These are phyloP conservation scores for Hymenotorrendiella dingleyae DNA, from an alignment of 2,329 filamentous ascomycete genomes.

Conservation along the genomic window DNA sequence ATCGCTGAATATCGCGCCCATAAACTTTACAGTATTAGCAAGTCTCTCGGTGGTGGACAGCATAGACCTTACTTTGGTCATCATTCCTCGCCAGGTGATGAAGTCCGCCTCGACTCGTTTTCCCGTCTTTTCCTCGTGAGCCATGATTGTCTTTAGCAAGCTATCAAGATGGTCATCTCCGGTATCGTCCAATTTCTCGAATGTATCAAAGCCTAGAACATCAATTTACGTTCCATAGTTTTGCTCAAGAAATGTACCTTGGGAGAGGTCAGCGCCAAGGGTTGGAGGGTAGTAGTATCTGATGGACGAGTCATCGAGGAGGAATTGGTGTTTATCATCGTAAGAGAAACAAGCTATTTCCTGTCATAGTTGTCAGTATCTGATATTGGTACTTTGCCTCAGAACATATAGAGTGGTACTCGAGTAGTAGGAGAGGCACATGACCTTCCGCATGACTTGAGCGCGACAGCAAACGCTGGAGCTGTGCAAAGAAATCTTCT, in stretches of 20 bases:
- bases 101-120: slow-evolving; percentile 69
- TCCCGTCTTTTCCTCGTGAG: slow-evolving; percentile 63
- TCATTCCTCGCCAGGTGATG: slow-evolving; percentile 95
- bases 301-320: slow-evolving; percentile 70
- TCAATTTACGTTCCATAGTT: too few species aligned
- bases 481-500: too few species aligned
- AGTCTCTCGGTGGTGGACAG: not conserved
- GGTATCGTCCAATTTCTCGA: slow-evolving; percentile 75
- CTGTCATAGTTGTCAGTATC: slow-evolving; percentile 37
- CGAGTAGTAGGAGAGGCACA: too few species aligned
- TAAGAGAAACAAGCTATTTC: slow-evolving; percentile 94
- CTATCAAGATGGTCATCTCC: slow-evolving; percentile 84
- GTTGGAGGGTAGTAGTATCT: slow-evolving; percentile 81
- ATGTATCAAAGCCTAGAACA: slow-evolving; percentile 82
- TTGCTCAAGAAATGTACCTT: too few species aligned
- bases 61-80: slow-evolving; percentile 70
- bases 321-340: slow-evolving; percentile 74
- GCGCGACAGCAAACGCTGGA: too few species aligned
- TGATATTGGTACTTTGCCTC: too few species aligned
- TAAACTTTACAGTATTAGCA: slow-evolving; percentile 53
- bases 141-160: slow-evolving; percentile 68
- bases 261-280: slow-evolving; percentile 69
- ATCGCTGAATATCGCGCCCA: slow-evolving; percentile 76
- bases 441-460: too few species aligned
- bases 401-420: too few species aligned